phyloP scores from a whole-genome alignment of 345 rosid genomes.

The Raphanus sativus region DNA sequence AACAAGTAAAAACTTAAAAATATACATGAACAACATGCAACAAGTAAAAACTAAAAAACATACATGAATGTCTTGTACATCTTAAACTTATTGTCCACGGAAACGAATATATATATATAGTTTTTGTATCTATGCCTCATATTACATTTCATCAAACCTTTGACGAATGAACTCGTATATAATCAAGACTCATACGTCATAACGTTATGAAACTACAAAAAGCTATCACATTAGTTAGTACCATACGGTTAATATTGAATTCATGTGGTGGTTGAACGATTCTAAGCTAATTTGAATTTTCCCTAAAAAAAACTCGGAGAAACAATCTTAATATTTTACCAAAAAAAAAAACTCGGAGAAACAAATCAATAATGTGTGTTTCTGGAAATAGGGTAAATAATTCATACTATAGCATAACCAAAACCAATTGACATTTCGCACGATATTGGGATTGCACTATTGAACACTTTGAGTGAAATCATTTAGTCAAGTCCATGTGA shows the following conservation, averaged over 20 bases:
- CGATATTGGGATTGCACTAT: constrained; percentile 39
- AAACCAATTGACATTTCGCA: constrained; percentile 14
- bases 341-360: neutral
- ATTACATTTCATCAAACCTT: neutral
- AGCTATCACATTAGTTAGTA: constrained; percentile 3
- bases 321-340: neutral
- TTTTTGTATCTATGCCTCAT: neutral
- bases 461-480: constrained; percentile 27
- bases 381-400: neutral
- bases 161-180: neutral
- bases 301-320: neutral
- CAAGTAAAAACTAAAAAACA: neutral
- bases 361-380: neutral
- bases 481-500: constrained; percentile 42
- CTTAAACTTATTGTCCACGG: neutral
- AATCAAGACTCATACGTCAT: neutral
- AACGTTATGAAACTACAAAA: neutral
- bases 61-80: neutral
- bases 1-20: neutral
- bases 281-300: neutral
- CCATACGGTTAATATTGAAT: neutral
- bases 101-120: neutral
- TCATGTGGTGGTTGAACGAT: neutral
- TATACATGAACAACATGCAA: neutral
- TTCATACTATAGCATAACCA: neutral